Base-by-base conservation (phyloP, 768 basidiomycete species). In the Floccularia luteovirens region DNA sequence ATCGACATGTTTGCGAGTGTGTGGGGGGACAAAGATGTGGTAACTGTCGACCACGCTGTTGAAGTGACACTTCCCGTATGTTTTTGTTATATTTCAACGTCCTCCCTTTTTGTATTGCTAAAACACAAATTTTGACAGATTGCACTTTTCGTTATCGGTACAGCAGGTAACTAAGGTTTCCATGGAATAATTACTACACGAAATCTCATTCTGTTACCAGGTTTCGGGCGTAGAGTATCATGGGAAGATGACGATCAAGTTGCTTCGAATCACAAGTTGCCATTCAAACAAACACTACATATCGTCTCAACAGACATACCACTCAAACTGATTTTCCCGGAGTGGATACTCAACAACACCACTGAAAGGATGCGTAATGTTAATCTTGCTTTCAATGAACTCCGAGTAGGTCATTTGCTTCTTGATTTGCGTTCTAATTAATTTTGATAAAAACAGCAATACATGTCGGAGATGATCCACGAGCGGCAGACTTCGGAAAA, bases 51-150 rank as follows among this genome's bases (percentile, higher is more conserved):
- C 33, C 65, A 80, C 48, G 61, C 61, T 35, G 52, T 75, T 2
- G 71, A 77, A 22, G 51, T 80, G 14, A 80, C 78, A 0, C 51
- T 74, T 3, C 74, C 74, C 5, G 78, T 78, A 39, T 38, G 68
- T 32, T 14, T 17, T 32, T 32, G 14, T 28, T 33, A 16, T 22
- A 32, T 5, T 28, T 19, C 22, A 19, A 10, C 4, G 34, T 23
- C 17, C 17, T 7, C n/a, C 24, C n/a, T 27, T 5, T 20, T 30
- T 11, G 22, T 49, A 31, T 50, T 49, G 11, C 45, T 49, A 13
- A 28, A 20, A 17, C 30, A 16, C 13, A 36, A 11, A 16, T 19
- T 28, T 17, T 39, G 13, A 5, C 30, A 78, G 77, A 66, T 77
- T 28, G 70, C 77, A 0, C 64, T 79, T 2, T 70, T 74, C 38